Evolutionary conservation across 768 basidiomycete genomes (phyloP).

Genomic region (Cystofilobasidium capitatum): DNA sequence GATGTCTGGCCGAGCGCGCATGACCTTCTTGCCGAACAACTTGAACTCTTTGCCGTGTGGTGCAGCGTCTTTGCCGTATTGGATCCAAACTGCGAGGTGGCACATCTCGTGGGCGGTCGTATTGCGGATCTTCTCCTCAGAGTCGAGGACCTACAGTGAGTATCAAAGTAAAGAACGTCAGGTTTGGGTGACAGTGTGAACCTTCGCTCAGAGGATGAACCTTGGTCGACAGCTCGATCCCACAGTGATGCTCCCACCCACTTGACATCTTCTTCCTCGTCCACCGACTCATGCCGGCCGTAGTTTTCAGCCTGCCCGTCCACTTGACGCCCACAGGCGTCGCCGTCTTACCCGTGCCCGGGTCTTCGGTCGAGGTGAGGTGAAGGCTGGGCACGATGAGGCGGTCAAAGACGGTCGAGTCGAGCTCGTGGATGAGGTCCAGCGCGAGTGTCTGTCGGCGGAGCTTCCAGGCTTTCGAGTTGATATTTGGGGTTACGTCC

Average conservation of each 20-base stretch:
- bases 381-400: neutral
- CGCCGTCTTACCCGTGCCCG: neutral
- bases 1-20: slow-evolving; percentile 12
- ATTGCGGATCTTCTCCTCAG: slow-evolving; percentile 19
- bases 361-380: neutral
- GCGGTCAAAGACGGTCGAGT: slow-evolving; percentile 4
- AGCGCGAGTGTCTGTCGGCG: slow-evolving; percentile 18
- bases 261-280: neutral
- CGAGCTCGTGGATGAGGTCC: slow-evolving; percentile 14
- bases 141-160: slow-evolving; percentile 15
- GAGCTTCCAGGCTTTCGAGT: slow-evolving; percentile 23
- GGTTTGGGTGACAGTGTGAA: too few species aligned
- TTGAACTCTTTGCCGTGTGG: slow-evolving; percentile 28
- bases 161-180: neutral
- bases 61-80: slow-evolving; percentile 14
- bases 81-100: slow-evolving; percentile 25
- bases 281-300: slow-evolving; percentile 27
- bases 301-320: slow-evolving; percentile 22
- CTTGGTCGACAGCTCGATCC: slow-evolving; percentile 22
- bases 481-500: neutral
- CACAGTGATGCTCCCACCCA: slow-evolving; percentile 15
- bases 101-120: slow-evolving; percentile 27
- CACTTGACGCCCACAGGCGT: slow-evolving; percentile 9
- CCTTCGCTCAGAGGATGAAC: too few species aligned
- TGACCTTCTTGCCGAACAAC: slow-evolving; percentile 3